phyloP scores from a whole-genome alignment of 768 basidiomycete genomes.

The Naganishia onofrii region DNA sequence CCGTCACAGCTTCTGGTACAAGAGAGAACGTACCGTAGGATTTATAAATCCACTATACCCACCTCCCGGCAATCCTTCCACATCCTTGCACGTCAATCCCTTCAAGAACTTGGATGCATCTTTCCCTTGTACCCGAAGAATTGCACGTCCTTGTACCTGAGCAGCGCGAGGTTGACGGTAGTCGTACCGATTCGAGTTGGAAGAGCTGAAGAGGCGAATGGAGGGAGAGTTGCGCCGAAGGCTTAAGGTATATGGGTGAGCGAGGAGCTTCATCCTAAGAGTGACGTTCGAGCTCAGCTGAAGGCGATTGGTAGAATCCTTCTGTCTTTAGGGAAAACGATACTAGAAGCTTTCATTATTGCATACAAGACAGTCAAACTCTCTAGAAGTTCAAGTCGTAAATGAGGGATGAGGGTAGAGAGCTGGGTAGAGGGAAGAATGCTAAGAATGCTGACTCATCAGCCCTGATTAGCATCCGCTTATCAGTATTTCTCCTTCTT shows the following conservation, averaged over 20 bases:
- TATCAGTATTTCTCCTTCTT: background rate
- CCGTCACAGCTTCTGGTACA: background rate
- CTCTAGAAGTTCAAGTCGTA: no score
- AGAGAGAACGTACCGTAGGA: constrained; percentile 63
- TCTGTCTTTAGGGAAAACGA: background rate
- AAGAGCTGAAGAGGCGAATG: constrained; percentile 2
- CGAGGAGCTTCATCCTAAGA: background rate
- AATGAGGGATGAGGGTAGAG: no score
- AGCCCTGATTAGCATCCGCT: background rate
- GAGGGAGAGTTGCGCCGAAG: background rate
- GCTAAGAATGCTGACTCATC: constrained; percentile 2
- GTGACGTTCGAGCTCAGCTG: background rate
- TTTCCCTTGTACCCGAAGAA: constrained; percentile 74
- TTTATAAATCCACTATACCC: constrained; percentile 72
- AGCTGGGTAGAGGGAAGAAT: no score
- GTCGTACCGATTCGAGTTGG: constrained; percentile 3
- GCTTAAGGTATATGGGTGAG: background rate
- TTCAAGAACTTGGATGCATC: constrained; percentile 80
- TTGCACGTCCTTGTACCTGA: constrained; percentile 58
- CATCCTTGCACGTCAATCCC: constrained; percentile 63
- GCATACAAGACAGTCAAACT: no score
- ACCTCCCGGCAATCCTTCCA: constrained; percentile 59
- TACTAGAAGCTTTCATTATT: background rate
- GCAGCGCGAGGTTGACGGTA: constrained; percentile 20
- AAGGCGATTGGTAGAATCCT: background rate